A percentile compares a stretch with the other conserved stretches of the same genome.
phyloP scores from a whole-genome alignment of 2,329 filamentous ascomycete genomes.

The Alternaria sp. region DNA sequence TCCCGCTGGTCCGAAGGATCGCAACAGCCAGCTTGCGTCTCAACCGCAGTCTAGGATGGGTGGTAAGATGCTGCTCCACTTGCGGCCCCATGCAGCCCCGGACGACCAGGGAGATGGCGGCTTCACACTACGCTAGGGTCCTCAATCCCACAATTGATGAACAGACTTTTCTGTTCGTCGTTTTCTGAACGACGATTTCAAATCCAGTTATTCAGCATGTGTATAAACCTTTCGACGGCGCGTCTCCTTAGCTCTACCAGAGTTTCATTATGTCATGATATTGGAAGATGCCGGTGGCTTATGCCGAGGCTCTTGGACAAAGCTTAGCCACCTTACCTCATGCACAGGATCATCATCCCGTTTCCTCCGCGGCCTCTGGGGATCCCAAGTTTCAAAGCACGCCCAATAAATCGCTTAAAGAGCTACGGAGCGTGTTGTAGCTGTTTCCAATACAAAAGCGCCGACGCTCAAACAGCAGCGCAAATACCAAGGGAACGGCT shows the following conservation, averaged over 20 bases:
- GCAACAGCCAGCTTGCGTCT: slow-evolving; percentile 28
- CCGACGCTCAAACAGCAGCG: not conserved
- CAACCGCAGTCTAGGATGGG: slow-evolving; percentile 20
- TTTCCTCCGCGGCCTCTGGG: slow-evolving; percentile 22
- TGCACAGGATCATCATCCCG: slow-evolving; percentile 34
- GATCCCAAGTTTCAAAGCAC: slow-evolving; percentile 8
- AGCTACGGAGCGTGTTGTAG: slow-evolving; percentile 1
- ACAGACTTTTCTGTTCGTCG: slow-evolving; percentile 6
- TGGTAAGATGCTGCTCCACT: slow-evolving; percentile 24
- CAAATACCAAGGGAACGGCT: not conserved
- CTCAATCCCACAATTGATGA: slow-evolving; percentile 7
- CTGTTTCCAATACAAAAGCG: slow-evolving; percentile 1
- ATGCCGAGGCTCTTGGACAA: slow-evolving; percentile 41
- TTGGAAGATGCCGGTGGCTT: slow-evolving; percentile 28
- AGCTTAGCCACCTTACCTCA: slow-evolving; percentile 35
- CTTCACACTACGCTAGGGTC: slow-evolving; percentile 14
- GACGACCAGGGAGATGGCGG: slow-evolving; percentile 20
- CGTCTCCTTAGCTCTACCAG: not conserved
- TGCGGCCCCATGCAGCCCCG: slow-evolving; percentile 18
- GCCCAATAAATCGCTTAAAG: slow-evolving; percentile 19
- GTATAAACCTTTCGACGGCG: not conserved
- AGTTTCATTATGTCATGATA: slow-evolving; percentile 30
- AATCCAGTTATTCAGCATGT: slow-evolving; percentile 2
- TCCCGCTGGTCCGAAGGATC: slow-evolving; percentile 36
- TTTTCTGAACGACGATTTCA: slow-evolving; percentile 1